Evolutionary conservation across 108 stramenopile genomes (phyloP).

Genomic region (Cyclostephanos invisitatus): DNA sequence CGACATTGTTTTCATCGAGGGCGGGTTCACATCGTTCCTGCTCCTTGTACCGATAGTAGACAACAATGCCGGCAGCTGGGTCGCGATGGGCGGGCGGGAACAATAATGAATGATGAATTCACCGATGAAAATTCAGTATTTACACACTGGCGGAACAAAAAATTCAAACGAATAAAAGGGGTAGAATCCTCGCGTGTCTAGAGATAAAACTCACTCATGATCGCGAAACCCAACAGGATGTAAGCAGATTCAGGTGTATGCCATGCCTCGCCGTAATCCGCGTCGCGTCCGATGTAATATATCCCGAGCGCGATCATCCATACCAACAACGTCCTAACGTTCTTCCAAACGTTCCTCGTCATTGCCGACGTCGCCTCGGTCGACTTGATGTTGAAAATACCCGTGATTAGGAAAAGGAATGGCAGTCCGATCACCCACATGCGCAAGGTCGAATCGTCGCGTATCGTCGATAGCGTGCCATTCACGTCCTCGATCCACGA

Average conservation of each 20-base stretch:
- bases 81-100: neutral
- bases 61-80: neutral
- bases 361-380: slow-evolving; percentile 52
- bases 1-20: no score
- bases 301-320: slow-evolving; percentile 45
- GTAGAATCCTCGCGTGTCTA: no score
- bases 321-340: slow-evolving; percentile 39
- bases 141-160: no score
- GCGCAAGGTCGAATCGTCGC: neutral
- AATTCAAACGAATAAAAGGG: no score
- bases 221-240: slow-evolving; percentile 37
- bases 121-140: neutral
- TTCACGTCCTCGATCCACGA: slow-evolving; percentile 8
- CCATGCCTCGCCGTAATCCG: slow-evolving; percentile 46
- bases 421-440: slow-evolving; percentile 7
- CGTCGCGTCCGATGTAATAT: slow-evolving; percentile 38
- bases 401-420: slow-evolving; percentile 32
- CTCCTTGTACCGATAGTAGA: slow-evolving; percentile 2
- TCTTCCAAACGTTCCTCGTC: slow-evolving; percentile 64
- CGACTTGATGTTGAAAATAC: slow-evolving; percentile 51
- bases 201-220: slow-evolving; percentile 21
- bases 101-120: neutral
- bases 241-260: slow-evolving; percentile 30
- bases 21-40: slow-evolving; percentile 1
- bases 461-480: slow-evolving; percentile 5